Evolutionary conservation across 73 alveolate genomes (phyloP), one percentile per base, ranked within the genome.

Genomic region (Tetrahymena thermophila): DNA sequence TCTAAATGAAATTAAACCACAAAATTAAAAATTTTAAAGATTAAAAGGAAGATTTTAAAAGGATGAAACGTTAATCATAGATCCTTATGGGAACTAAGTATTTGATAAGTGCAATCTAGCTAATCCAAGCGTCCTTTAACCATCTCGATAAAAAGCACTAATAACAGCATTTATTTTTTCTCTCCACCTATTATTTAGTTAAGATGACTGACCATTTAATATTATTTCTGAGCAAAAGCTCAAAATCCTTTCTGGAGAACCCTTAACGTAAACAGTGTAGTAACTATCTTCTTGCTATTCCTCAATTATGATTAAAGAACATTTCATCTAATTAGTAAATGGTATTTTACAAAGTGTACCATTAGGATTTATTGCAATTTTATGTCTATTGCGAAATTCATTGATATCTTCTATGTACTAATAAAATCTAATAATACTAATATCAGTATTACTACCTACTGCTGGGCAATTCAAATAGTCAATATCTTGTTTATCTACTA

Each of bases 1-100:
- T 96, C 96, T 98, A 94, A 99, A 96, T 10, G 99, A 98, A 35
- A 98, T 98, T 43, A 99, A 93, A 7, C 99, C 99, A 19, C 98
- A 97, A 85, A 99, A 98, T 19, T 99, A 96, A 37, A 98, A 57
- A n/a, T 94, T 96, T 38, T 84, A 94, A 96, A 97, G 84, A 21
- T 98, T 98, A 94, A 97, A 97, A 95, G 96, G 97, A 23, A 95
- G 96, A 35, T 96, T 96, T 35, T 97, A 98, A 35, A 96, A 97
- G 13, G 96, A 94, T 94, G 84, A 93, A 19, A 95, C 94, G 71
- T 96, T 93, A 23, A 95, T 94, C 85, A 85, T 57, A 6, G 56
- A 44, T 8, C 96, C 98, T 31, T 93, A 57, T 25, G 95, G 96
- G 55, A 93, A 98, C 34, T 94, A 94, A 57, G 96, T 96, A 38